phyloP scores from a whole-genome alignment of 2,329 filamentous ascomycete genomes.

The Aspergillus spinulosporus region DNA sequence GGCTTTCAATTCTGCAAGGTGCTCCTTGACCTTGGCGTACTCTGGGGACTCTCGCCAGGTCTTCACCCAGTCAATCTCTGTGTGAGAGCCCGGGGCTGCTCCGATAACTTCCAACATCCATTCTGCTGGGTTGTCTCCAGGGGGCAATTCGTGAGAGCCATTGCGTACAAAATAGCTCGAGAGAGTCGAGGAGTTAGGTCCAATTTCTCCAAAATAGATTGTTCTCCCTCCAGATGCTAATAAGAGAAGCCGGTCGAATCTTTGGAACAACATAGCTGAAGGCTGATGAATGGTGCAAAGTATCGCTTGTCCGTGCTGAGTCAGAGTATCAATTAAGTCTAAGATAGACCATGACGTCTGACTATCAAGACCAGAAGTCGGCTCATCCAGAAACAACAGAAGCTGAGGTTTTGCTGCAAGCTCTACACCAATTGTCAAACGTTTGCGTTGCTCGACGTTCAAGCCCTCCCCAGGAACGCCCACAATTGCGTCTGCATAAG shows the following conservation, averaged over 20 bases:
- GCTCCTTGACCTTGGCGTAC: conserved; percentile 47
- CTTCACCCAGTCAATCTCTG: conserved; percentile 53
- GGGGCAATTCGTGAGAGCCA: conserved; percentile 13
- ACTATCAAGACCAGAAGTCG: conserved; percentile 88
- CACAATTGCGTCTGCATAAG: conserved; percentile 86
- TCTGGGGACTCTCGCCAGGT: conserved; percentile 60
- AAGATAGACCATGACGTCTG: conserved; percentile 94
- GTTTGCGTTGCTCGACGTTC: conserved; percentile 66
- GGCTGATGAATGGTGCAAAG: conserved; percentile 98
- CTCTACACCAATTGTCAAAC: conserved; percentile 91
- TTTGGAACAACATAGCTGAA: conserved; percentile 91
- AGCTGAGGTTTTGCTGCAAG: conserved; percentile 87
- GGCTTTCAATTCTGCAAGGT: conserved; percentile 53
- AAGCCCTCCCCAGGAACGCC: conserved; percentile 82
- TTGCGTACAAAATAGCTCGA: conserved; percentile 17
- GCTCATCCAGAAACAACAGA: conserved; percentile 89
- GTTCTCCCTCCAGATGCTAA: conserved; percentile 45
- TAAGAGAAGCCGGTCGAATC: conserved; percentile 68
- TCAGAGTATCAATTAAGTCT: conserved; percentile 82
- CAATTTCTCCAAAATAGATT: conserved; percentile 20
- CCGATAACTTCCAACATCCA: conserved; percentile 20
- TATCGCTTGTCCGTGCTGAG: conserved; percentile 85
- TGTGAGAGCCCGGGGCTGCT: conserved; percentile 57
- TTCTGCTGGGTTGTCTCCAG: conserved; percentile 15
- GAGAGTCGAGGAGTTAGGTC: conserved; percentile 9